phyloP scores from a whole-genome alignment of 176 grass and related monocot genomes.

The Eremochloa ophiuroides region DNA sequence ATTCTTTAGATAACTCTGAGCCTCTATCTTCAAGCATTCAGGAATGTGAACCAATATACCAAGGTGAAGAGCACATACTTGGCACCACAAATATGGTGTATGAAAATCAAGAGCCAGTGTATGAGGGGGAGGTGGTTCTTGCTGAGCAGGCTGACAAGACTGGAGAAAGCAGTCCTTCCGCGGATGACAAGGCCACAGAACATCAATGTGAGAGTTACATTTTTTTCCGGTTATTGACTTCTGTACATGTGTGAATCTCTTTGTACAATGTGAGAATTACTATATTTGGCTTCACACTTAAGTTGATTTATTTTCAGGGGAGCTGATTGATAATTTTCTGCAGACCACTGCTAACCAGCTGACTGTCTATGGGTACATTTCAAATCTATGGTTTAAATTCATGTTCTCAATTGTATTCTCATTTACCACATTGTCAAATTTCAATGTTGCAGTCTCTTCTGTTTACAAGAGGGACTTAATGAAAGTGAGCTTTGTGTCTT shows the following conservation, averaged over 20 bases:
- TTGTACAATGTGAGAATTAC: conserved; percentile 12
- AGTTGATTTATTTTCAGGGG: conserved; percentile 65
- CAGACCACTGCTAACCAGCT: conserved; percentile 81
- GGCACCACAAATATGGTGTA: conserved; percentile 35
- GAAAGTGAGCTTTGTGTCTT: conserved; percentile 96
- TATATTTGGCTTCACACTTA: conserved; percentile 7
- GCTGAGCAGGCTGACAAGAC: conserved; percentile 62
- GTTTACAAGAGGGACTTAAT: conserved; percentile 92
- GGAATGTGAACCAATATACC: conserved; percentile 75
- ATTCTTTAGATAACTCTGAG: conserved; percentile 36
- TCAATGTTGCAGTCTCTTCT: conserved; percentile 68
- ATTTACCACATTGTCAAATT: conserved; percentile 18
- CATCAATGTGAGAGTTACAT: conserved; percentile 66
- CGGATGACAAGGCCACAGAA: conserved; percentile 31
- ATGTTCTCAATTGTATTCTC: background rate
- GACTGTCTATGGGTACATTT: conserved; percentile 85
- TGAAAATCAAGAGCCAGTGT: conserved; percentile 69
- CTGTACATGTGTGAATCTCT: background rate
- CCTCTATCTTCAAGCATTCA: conserved; percentile 35
- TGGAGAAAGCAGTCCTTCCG: conserved; percentile 28
- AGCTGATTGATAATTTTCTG: conserved; percentile 83
- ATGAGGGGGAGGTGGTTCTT: conserved; percentile 82
- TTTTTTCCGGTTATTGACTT: conserved; percentile 2
- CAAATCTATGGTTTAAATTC: background rate
- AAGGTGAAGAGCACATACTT: conserved; percentile 90